These are phyloP conservation scores for Plasmodium yoelii DNA, from an alignment of 169 alveolate species.

Conservation along the genomic window DNA sequence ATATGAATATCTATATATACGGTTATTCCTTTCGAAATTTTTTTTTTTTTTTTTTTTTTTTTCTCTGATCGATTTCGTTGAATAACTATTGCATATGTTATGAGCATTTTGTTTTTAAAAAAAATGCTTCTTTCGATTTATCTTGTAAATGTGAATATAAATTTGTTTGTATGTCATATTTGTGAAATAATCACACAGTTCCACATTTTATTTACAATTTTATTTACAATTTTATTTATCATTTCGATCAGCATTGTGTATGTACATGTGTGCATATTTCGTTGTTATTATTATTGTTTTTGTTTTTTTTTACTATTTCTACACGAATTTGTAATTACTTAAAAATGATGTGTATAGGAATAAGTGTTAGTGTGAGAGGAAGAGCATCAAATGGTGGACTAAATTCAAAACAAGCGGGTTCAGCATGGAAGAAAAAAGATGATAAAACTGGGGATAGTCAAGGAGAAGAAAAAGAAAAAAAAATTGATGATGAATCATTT, in stretches of 20 bases:
- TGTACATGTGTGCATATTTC: background rate
- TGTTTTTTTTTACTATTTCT: background rate
- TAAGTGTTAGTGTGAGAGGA: slow-evolving; percentile 73
- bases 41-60: background rate
- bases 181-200: too few species aligned
- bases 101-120: background rate
- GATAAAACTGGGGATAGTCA: slow-evolving; percentile 29
- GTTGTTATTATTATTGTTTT: background rate
- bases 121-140: background rate
- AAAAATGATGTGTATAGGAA: background rate
- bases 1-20: background rate
- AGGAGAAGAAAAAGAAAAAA: slow-evolving; percentile 70
- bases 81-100: background rate
- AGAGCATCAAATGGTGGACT: slow-evolving; percentile 44
- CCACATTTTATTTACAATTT: too few species aligned
- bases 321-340: background rate
- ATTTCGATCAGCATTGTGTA: background rate
- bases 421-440: slow-evolving; percentile 68
- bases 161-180: background rate
- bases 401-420: slow-evolving; percentile 49
- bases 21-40: background rate
- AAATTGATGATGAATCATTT: slow-evolving; percentile 69
- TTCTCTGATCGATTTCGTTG: too few species aligned
- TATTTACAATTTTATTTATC: too few species aligned
- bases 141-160: background rate